Evolutionary conservation across 805 yeast species (phyloP).

Genomic region (Brettanomyces naardenensis): DNA sequence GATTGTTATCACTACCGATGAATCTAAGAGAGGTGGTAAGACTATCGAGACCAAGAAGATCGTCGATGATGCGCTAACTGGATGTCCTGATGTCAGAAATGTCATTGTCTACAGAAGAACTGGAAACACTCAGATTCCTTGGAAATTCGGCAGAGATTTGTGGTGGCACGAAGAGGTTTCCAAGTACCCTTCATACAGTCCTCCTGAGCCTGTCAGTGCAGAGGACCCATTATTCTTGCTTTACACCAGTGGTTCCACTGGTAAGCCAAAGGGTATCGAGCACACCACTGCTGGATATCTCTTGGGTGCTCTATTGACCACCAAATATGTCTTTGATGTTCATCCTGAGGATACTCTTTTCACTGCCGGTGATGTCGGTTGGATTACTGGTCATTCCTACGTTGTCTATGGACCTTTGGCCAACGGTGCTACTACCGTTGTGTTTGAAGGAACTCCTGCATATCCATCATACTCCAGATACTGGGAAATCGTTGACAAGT

Average conservation of each 20-base stretch:
- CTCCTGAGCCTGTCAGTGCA: slow-evolving; percentile 70
- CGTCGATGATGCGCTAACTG: slow-evolving; percentile 69
- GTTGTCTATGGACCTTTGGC: slow-evolving; percentile 75
- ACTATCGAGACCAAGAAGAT: slow-evolving; percentile 73
- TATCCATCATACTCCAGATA: slow-evolving; percentile 75
- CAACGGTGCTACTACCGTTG: slow-evolving; percentile 70
- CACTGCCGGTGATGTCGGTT: slow-evolving; percentile 88
- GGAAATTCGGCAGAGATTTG: slow-evolving; percentile 52
- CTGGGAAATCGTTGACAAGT: slow-evolving; percentile 68
- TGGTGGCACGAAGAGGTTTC: slow-evolving; percentile 70
- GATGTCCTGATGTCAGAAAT: slow-evolving; percentile 58
- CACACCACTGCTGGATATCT: slow-evolving; percentile 78
- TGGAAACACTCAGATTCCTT: slow-evolving; percentile 45
- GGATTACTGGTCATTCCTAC: slow-evolving; percentile 87
- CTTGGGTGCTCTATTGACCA: slow-evolving; percentile 64
- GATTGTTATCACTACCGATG: slow-evolving; percentile 73
- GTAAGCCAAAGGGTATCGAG: slow-evolving; percentile 81
- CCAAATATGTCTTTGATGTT: slow-evolving; percentile 70
- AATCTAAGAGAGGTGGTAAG: slow-evolving; percentile 77
- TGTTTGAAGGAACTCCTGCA: slow-evolving; percentile 84
- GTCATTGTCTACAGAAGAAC: slow-evolving; percentile 73
- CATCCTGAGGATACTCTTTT: slow-evolving; percentile 68
- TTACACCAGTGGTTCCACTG: slow-evolving; percentile 84
- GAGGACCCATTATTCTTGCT: slow-evolving; percentile 77
- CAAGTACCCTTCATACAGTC: slow-evolving; percentile 58